Conservation (phyloP, 257 asterid genomes). For the Plantago major region DNA sequence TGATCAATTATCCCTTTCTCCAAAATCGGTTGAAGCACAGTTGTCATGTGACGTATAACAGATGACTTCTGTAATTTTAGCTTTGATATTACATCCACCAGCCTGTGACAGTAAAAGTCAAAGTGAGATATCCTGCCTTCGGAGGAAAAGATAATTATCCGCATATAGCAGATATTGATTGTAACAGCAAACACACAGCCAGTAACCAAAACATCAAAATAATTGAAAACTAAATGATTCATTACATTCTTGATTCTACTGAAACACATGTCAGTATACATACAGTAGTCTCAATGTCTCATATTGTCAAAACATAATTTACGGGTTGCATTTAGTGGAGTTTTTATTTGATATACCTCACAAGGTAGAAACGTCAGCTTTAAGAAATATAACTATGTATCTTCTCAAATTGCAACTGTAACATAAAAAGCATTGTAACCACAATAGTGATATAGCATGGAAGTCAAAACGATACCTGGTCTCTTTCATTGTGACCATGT, state of each 20-base stretch:
- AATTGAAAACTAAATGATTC: not conserved
- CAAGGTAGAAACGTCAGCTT: conserved; percentile 12
- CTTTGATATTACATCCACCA: conserved; percentile 75
- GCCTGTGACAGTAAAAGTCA: conserved; percentile 32
- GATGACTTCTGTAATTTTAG: conserved; percentile 63
- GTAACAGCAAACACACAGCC: not conserved
- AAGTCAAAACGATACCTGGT: conserved; percentile 39
- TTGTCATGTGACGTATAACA: conserved; percentile 80
- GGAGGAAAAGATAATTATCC: not conserved
- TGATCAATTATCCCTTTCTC: conserved; percentile 94
- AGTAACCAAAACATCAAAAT: not conserved
- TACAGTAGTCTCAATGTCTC: not conserved
- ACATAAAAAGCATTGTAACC: not conserved
- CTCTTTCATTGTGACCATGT: conserved; percentile 64
- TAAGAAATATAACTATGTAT: not conserved
- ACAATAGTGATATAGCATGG: not conserved
- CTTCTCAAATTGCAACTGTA: not conserved
- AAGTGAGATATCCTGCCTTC: not conserved
- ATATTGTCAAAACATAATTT: not conserved
- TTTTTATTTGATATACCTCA: conserved; percentile 6
- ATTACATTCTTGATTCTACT: not conserved
- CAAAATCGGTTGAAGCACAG: conserved; percentile 75
- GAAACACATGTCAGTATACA: not conserved
- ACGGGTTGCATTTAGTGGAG: not conserved
- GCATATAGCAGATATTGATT: not conserved